A percentile compares a stretch with the other conserved stretches of the same genome.
Conservation (phyloP, 2,329 filamentous ascomycete genomes). For the Xylariaceae sp. region DNA sequence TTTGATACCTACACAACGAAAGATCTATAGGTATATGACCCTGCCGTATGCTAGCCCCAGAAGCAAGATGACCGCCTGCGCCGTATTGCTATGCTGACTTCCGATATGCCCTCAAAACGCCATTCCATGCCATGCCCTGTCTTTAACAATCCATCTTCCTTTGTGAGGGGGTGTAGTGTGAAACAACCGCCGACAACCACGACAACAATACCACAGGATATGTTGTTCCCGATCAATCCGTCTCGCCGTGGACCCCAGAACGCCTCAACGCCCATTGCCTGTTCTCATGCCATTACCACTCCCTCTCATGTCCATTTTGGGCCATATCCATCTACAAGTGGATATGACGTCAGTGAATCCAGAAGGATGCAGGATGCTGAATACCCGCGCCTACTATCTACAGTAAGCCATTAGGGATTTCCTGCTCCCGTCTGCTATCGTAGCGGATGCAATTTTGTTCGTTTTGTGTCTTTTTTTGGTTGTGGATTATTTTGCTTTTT, state of each 20-base stretch:
- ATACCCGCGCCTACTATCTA: neutral
- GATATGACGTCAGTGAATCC: slow-evolving; percentile 11
- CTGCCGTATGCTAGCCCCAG: slow-evolving; percentile 10
- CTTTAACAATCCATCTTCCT: slow-evolving; percentile 7
- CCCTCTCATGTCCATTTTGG: neutral
- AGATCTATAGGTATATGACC: slow-evolving; percentile 9
- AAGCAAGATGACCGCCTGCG: slow-evolving; percentile 3
- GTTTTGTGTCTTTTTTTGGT: neutral
- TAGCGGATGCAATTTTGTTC: neutral
- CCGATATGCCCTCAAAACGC: slow-evolving; percentile 15
- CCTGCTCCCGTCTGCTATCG: neutral
- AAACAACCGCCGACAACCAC: slow-evolving; percentile 1
- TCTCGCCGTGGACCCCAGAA: slow-evolving; percentile 6
- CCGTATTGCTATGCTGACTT: slow-evolving; percentile 15
- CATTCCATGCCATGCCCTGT: slow-evolving; percentile 9
- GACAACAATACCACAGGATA: slow-evolving; percentile 5
- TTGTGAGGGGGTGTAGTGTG: slow-evolving; percentile 8
- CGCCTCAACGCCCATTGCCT: slow-evolving; percentile 13
- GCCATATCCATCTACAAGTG: slow-evolving; percentile 1
- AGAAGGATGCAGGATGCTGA: slow-evolving; percentile 3
- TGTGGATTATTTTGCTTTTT: neutral
- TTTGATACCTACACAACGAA: slow-evolving; percentile 8
- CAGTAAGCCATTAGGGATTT: slow-evolving; percentile 1
- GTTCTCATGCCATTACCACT: slow-evolving; percentile 8
- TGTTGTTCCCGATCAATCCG: too few relatives aligned